Conservation (phyloP, 805 yeast genomes). For the Pichia nanzhaoensis region DNA sequence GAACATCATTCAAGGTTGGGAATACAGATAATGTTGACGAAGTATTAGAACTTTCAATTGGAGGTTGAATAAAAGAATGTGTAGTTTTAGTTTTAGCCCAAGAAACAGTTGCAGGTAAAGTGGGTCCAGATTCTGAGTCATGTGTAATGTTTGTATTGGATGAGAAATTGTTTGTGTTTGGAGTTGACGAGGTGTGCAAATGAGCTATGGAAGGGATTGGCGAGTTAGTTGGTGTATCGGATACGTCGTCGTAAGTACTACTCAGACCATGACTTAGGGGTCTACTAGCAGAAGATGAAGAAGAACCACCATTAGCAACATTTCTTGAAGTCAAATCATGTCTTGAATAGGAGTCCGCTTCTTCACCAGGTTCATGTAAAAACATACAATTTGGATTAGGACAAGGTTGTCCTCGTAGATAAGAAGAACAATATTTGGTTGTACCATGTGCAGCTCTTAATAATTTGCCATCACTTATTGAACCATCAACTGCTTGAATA, state of each 20-base stretch:
- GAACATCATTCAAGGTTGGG: slow-evolving; percentile 39
- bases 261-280: slow-evolving; percentile 31
- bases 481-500: slow-evolving; percentile 87
- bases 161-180: background rate
- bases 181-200: slow-evolving; percentile 2
- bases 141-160: slow-evolving; percentile 2
- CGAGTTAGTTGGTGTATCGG: slow-evolving; percentile 12
- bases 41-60: slow-evolving; percentile 3
- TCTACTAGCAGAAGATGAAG: slow-evolving; percentile 18
- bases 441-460: slow-evolving; percentile 97
- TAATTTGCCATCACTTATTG: slow-evolving; percentile 83
- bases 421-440: slow-evolving; percentile 96
- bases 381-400: slow-evolving; percentile 99
- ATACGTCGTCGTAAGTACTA: slow-evolving; percentile 22
- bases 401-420: slow-evolving; percentile 89
- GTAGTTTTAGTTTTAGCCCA: slow-evolving; percentile 39
- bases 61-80: slow-evolving; percentile 25
- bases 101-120: slow-evolving; percentile 63
- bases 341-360: slow-evolving; percentile 93
- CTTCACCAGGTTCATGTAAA: slow-evolving; percentile 98
- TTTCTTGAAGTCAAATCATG: slow-evolving; percentile 78
- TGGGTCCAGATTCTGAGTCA: slow-evolving; percentile 21
- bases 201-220: slow-evolving; percentile 18
- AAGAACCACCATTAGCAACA: slow-evolving; percentile 47
- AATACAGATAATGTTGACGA: slow-evolving; percentile 32